These are phyloP conservation scores for Dissophora globulifera DNA, from an alignment of 192 early-diverging fungal genomes.

Conservation along the genomic window DNA sequence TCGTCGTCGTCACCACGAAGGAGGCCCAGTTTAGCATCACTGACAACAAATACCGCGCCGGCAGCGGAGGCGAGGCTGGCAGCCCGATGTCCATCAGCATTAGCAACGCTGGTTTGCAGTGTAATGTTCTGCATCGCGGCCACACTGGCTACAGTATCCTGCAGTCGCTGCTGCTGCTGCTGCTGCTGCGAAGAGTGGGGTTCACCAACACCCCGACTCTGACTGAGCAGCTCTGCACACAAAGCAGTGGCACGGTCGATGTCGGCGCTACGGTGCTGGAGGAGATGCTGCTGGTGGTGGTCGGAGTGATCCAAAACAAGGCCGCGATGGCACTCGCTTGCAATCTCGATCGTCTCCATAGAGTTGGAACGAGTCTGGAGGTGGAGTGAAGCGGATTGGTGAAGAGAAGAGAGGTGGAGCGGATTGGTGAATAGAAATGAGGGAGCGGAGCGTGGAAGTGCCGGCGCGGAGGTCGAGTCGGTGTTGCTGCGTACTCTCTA, in stretches of 20 bases:
- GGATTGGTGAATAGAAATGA: background rate
- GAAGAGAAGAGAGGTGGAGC: background rate
- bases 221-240: conserved; percentile 14
- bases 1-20: background rate
- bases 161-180: background rate
- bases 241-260: conserved; percentile 6
- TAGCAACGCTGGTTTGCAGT: background rate
- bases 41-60: background rate
- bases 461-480: too few species aligned
- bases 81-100: background rate
- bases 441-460: too few species aligned
- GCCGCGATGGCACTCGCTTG: background rate
- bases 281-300: too few species aligned
- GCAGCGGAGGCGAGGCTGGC: background rate
- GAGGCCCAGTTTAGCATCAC: background rate
- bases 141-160: conserved; percentile 1
- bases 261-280: background rate
- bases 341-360: conserved; percentile 9
- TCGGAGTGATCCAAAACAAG: background rate
- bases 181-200: conserved; percentile 3
- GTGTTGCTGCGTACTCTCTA: too few species aligned
- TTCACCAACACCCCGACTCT: conserved; percentile 18
- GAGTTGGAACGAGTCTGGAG: background rate
- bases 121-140: background rate
- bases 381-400: background rate